These are phyloP conservation scores for Viola odorata DNA, from an alignment of 345 rosid genomes.

Conservation along the genomic window DNA sequence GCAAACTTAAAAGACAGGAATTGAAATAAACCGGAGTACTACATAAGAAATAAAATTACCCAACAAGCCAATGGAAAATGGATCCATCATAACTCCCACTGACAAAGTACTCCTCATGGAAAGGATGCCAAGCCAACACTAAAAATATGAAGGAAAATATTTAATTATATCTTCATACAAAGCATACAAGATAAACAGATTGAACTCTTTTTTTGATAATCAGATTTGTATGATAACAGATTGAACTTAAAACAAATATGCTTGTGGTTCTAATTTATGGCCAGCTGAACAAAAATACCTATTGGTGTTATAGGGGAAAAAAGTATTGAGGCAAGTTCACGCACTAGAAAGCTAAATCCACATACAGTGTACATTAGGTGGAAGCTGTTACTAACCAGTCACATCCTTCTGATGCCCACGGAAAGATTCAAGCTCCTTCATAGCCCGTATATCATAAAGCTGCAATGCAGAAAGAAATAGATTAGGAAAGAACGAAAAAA, in stretches of 20 bases:
- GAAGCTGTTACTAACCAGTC: constrained; percentile 60
- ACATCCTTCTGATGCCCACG: constrained; percentile 94
- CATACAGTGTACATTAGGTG: neutral
- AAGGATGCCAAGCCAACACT: constrained; percentile 99
- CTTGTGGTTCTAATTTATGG: too few species aligned
- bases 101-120: constrained; percentile 95
- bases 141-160: neutral
- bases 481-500: neutral
- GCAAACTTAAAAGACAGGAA: constrained; percentile 5
- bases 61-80: constrained; percentile 94
- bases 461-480: constrained; percentile 14
- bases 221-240: too few species aligned
- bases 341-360: constrained; percentile 1
- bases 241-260: too few species aligned
- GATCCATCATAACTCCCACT: constrained; percentile 95
- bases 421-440: constrained; percentile 99
- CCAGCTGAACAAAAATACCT: too few species aligned
- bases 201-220: too few species aligned
- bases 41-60: constrained; percentile 39
- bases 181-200: too few species aligned
- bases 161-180: too few species aligned
- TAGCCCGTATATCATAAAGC: constrained; percentile 96
- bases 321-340: neutral
- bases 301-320: too few species aligned
- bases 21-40: neutral